These are phyloP conservation scores for Helotiales sp. DNA, from an alignment of 2,329 filamentous ascomycete species.

Conservation along the genomic window DNA sequence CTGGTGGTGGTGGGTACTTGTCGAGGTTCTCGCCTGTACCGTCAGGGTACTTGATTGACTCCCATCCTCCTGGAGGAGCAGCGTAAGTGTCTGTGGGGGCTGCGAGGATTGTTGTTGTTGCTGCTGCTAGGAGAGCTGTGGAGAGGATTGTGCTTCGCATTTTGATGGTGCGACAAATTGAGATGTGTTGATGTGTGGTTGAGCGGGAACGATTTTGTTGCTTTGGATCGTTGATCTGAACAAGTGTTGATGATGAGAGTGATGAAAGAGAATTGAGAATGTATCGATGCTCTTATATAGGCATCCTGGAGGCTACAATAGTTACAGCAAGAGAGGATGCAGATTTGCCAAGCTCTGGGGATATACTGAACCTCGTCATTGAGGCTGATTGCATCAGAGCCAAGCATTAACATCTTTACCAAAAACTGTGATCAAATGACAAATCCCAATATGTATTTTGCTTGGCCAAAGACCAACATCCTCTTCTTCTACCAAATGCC, in stretches of 20 bases:
- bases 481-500: neutral
- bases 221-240: neutral
- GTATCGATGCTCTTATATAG: conserved; percentile 6
- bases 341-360: neutral
- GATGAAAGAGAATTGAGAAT: neutral
- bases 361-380: conserved; percentile 7
- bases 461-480: neutral
- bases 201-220: neutral
- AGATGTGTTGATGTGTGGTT: neutral
- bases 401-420: conserved; percentile 5
- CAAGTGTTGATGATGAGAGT: neutral
- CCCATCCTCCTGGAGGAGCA: conserved; percentile 16
- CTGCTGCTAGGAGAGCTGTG: neutral
- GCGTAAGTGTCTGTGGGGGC: conserved; percentile 14
- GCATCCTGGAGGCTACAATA: neutral
- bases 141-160: conserved; percentile 15
- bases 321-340: neutral
- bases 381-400: conserved; percentile 8
- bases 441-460: neutral
- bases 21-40: conserved; percentile 16
- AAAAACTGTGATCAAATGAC: neutral
- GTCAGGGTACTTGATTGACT: conserved; percentile 14
- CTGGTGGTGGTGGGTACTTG: conserved; percentile 19
- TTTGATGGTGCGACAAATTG: neutral
- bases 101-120: conserved; percentile 11